Evolutionary conservation across 2,329 filamentous ascomycete genomes (phyloP).

Genomic region (Coniosporium tulheliwenetii): DNA sequence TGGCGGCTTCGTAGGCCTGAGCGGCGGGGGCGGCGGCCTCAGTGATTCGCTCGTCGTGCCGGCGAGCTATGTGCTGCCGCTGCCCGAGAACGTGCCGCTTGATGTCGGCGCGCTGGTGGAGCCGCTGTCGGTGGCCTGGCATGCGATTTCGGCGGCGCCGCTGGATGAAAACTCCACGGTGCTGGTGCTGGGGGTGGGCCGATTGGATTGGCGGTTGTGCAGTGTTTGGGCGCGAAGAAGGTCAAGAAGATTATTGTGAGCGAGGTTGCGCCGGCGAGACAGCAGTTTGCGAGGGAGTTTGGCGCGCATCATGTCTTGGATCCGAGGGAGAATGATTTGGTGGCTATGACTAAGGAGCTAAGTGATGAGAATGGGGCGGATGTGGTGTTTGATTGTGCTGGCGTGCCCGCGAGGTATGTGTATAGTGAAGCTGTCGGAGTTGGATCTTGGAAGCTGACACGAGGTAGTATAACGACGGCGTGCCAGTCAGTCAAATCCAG

Average conservation of each 20-base stretch:
- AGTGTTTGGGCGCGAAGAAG: constrained; percentile 38
- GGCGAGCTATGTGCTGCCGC: constrained; percentile 29
- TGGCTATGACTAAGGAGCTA: constrained; percentile 28
- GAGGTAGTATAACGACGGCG: constrained; percentile 18
- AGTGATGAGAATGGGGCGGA: constrained; percentile 37
- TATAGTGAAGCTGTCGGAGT: constrained; percentile 13
- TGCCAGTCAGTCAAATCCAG: constrained; percentile 33
- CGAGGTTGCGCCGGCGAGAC: constrained; percentile 36
- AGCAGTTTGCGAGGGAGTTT: constrained; percentile 35
- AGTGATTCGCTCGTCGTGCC: constrained; percentile 39
- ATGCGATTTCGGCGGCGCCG: constrained; percentile 37
- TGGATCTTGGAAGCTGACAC: constrained; percentile 5
- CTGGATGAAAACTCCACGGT: constrained; percentile 31
- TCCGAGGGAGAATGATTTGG: constrained; percentile 34
- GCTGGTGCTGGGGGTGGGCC: constrained; percentile 44
- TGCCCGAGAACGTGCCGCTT: constrained; percentile 36
- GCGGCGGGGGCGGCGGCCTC: constrained; percentile 38
- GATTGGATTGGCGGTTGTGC: constrained; percentile 44
- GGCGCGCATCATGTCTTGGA: constrained; percentile 36
- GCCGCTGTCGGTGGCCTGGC: constrained; percentile 49
- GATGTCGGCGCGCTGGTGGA: constrained; percentile 43
- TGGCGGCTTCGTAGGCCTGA: constrained; percentile 36
- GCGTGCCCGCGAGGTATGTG: constrained; percentile 31
- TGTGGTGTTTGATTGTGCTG: constrained; percentile 47
- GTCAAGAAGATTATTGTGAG: constrained; percentile 40